phyloP scores from a whole-genome alignment of 176 grass and related monocot species.

The Musa troglodytarum region DNA sequence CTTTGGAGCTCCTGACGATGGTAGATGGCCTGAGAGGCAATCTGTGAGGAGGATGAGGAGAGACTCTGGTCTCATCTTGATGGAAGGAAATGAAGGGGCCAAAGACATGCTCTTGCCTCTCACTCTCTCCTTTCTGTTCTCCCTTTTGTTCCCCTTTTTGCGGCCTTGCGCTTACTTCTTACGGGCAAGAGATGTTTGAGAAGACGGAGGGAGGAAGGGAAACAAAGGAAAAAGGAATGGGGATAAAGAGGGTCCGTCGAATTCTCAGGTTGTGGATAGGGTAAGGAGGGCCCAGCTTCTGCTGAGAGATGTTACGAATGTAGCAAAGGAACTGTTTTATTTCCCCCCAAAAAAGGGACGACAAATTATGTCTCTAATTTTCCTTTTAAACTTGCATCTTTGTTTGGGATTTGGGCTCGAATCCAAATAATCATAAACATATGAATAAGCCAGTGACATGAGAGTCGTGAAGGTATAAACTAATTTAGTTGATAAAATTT shows the following conservation, averaged over 20 bases:
- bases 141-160: background rate
- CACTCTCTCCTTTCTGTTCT: background rate
- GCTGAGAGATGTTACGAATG: background rate
- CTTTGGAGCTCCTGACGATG: constrained; percentile 65
- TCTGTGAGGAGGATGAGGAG: constrained; percentile 14
- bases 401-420: too few species aligned
- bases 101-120: constrained; percentile 48
- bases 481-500: too few species aligned
- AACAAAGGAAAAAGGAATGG: constrained; percentile 17
- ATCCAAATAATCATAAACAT: too few species aligned
- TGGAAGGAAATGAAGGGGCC: constrained; percentile 68
- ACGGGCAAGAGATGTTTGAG: background rate
- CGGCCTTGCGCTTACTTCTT: background rate
- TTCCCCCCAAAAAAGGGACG: too few species aligned
- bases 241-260: too few species aligned
- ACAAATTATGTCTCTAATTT: too few species aligned
- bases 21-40: constrained; percentile 16
- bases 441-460: too few species aligned
- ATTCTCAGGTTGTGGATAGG: constrained; percentile 23
- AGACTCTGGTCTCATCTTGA: constrained; percentile 62
- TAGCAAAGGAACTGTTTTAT: background rate
- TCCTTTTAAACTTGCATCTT: too few species aligned
- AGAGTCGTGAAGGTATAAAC: too few species aligned
- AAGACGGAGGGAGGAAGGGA: background rate
- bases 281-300: background rate